phyloP scores from a whole-genome alignment of 306 rosid species.

The Lathyrus oleraceus region DNA sequence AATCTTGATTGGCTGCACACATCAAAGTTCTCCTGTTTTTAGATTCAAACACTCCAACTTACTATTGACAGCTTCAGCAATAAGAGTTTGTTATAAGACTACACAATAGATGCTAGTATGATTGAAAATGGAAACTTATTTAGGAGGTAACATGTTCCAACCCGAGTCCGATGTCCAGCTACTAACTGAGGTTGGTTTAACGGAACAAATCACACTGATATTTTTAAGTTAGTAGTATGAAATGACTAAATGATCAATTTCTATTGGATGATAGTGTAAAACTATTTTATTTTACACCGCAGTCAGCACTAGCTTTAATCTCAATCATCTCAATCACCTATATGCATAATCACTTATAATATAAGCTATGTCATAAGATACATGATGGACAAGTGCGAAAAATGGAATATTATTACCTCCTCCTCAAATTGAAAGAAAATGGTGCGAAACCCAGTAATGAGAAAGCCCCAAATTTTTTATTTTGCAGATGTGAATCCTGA shows the following conservation, averaged over 20 bases:
- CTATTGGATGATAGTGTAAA: no score
- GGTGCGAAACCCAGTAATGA: conserved; percentile 36
- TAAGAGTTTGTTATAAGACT: not conserved
- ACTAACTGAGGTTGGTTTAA: no score
- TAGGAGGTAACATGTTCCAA: no score
- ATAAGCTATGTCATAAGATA: not conserved
- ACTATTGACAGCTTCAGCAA: conserved; percentile 50
- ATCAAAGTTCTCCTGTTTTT: conserved; percentile 86
- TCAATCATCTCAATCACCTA: no score
- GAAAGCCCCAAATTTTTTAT: conserved; percentile 30
- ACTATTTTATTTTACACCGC: no score
- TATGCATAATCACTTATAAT: not conserved
- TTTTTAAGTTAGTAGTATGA: no score
- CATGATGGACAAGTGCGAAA: conserved; percentile 1
- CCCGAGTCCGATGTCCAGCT: no score
- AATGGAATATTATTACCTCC: conserved; percentile 36
- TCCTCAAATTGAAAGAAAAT: conserved; percentile 45
- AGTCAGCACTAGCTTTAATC: no score
- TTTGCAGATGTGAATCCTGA: conserved; percentile 34
- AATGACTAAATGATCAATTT: no score
- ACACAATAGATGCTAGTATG: not conserved
- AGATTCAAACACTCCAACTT: conserved; percentile 60
- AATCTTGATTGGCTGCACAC: conserved; percentile 77
- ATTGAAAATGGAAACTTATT: not conserved
- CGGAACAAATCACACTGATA: no score